These are phyloP conservation scores for Scleromitrula shiraiana DNA, from an alignment of 2,329 filamentous ascomycete genomes.

Conservation along the genomic window DNA sequence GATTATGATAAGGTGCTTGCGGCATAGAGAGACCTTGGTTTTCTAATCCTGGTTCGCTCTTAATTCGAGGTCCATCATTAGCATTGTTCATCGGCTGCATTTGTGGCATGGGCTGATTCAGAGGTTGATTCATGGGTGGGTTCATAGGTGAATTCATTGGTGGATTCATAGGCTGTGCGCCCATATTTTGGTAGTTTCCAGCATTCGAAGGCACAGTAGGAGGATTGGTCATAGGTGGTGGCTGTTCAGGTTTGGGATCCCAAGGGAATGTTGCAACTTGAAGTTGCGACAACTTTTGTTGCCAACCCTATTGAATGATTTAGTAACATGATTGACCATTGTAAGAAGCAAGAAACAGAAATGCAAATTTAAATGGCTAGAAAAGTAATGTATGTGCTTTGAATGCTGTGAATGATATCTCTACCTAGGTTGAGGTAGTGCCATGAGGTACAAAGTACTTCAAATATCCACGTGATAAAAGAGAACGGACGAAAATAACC, in stretches of 20 bases:
- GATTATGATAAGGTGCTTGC: conserved; percentile 14
- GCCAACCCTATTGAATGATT: conserved; percentile 69
- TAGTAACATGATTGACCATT: neutral
- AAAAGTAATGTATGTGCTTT: no score
- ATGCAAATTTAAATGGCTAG: neutral
- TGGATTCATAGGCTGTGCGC: conserved; percentile 19
- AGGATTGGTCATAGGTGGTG: conserved; percentile 33
- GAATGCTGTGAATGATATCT: no score
- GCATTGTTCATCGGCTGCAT: conserved; percentile 17
- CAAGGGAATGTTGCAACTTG: conserved; percentile 87
- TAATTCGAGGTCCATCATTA: conserved; percentile 29
- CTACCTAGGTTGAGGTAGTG: no score
- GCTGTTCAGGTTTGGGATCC: conserved; percentile 74
- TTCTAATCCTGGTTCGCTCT: conserved; percentile 37
- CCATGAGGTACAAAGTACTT: no score
- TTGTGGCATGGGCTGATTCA: conserved; percentile 8
- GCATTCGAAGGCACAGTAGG: conserved; percentile 29
- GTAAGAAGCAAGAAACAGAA: neutral
- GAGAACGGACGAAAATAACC: conserved; percentile 12
- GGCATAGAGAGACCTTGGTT: conserved; percentile 4
- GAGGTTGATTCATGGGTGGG: conserved; percentile 12
- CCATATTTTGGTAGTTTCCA: conserved; percentile 24
- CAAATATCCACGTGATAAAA: conserved; percentile 17
- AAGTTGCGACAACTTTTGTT: conserved; percentile 78
- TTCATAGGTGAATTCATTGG: no score